These are phyloP conservation scores for Asterella californica DNA, from an alignment of 225 moss, liverwort and hornwort species.

Conservation along the genomic window DNA sequence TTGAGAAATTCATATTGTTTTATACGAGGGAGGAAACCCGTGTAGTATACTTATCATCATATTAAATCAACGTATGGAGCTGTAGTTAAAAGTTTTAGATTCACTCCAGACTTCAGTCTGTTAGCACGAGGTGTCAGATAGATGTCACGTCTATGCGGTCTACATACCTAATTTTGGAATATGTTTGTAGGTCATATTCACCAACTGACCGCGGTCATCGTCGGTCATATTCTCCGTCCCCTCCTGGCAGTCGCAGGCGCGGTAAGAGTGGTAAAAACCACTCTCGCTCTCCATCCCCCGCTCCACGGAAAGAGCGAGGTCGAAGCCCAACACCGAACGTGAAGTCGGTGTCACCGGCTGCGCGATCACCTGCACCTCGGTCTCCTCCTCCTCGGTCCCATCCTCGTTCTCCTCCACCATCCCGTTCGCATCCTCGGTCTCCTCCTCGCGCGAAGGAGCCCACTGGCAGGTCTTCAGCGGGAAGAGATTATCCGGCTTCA, in stretches of 20 bases:
- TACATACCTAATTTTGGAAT: not conserved
- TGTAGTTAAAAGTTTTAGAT: too few relatives aligned
- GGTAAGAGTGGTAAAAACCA: constrained; percentile 32
- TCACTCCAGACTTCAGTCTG: not conserved
- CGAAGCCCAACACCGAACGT: constrained; percentile 13
- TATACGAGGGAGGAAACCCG: not conserved
- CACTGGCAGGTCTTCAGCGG: constrained; percentile 8
- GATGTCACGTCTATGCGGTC: not conserved
- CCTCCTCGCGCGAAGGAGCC: constrained; percentile 48
- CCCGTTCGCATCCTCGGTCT: constrained; percentile 49
- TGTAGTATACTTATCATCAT: too few relatives aligned
- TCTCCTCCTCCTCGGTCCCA: constrained; percentile 52
- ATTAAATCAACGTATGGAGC: too few relatives aligned
- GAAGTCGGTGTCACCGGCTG: constrained; percentile 36
- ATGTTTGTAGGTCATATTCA: constrained; percentile 40
- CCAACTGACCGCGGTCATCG: constrained; percentile 53
- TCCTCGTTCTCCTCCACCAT: constrained; percentile 36
- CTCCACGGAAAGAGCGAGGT: constrained; percentile 21
- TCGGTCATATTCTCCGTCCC: constrained; percentile 58
- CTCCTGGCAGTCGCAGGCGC: constrained; percentile 41
- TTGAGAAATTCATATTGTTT: not conserved
- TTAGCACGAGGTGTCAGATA: not conserved
- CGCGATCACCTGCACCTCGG: constrained; percentile 37
- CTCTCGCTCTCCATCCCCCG: constrained; percentile 26
- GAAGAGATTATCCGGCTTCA: constrained; percentile 8